Base-by-base conservation (phyloP, 2,329 filamentous ascomycete species). In the Colletotrichum sp. region DNA sequence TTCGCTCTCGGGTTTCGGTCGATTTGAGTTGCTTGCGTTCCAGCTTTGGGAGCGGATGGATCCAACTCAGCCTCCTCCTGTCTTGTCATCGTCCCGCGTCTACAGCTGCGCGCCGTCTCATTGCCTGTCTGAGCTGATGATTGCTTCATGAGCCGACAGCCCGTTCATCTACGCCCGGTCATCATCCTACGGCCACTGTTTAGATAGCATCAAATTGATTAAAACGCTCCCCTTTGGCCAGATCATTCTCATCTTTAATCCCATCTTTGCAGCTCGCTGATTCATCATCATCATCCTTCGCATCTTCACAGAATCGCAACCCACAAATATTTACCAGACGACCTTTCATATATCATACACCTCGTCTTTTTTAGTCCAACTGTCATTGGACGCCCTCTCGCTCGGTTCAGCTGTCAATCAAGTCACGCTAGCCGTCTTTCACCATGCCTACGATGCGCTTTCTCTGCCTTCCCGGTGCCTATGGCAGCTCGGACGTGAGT, bases 391-490 rank as follows among this genome's bases (percentile, higher is more conserved):
- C 63, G 48, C 24, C 26, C 16, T 26, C 28, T 30, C 34, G 36
- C 61, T 65, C 36, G 36, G 63, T 48, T 64, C 69, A 28, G 64
- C 39, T 43, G 12, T 63, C 63, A 63, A 15, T 16, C 67, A 59
- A n/a, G 12, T 57, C 66, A 65, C 69, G 30, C 57, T 64, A 43
- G 64, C n/a, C 70, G 18, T 24, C 34, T 16, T 52, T 68, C 73
- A 73, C 26, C 43, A 75, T 76, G 64, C 43, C 43, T 52, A 86
- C 77, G 21, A 91, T 92, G 90, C 89, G 85, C 79, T 89, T 92
- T 68, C 82, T 92, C 36, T 92, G 90, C 80, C 85, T 92, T 10
- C 90, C 90, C 39, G 90, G 90, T 77, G 88, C 90, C 26, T 92
- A 89, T 80, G 90, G 90, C 70, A 92, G 89, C 83, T 87, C 89